phyloP scores from a whole-genome alignment of 2,329 filamentous ascomycete genomes.

The Alternaria panax region DNA sequence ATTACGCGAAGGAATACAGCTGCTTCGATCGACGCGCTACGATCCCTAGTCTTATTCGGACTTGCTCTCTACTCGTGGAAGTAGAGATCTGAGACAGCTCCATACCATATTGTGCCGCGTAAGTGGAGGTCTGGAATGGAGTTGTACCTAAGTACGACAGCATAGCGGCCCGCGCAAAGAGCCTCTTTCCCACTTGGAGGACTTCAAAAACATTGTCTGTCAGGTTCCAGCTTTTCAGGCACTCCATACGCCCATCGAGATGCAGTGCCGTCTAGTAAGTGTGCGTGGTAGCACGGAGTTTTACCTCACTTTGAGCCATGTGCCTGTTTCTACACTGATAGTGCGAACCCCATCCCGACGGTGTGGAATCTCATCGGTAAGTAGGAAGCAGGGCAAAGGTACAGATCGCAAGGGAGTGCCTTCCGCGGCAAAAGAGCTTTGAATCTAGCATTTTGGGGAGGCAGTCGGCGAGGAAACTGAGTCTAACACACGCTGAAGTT shows the following conservation, averaged over 20 bases:
- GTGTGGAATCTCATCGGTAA: neutral
- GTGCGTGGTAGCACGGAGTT: conserved; percentile 3
- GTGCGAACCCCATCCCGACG: neutral
- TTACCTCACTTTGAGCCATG: conserved; percentile 22
- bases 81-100: neutral
- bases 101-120: too few species aligned
- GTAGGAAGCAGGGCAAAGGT: neutral
- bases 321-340: conserved; percentile 12
- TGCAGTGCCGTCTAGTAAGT: neutral
- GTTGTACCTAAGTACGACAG: too few species aligned
- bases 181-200: neutral
- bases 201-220: neutral
- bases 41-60: neutral
- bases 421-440: neutral
- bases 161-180: neutral
- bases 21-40: neutral
- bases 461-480: neutral
- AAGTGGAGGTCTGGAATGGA: too few species aligned
- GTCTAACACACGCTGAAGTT: neutral
- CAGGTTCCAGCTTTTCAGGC: neutral
- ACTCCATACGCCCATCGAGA: neutral
- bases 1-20: neutral
- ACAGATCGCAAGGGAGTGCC: neutral
- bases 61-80: neutral
- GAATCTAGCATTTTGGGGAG: neutral